Evolutionary conservation across 257 asterid genomes (phyloP), one percentile per base, ranked within the genome.

Genomic region (Verbena officinalis): DNA sequence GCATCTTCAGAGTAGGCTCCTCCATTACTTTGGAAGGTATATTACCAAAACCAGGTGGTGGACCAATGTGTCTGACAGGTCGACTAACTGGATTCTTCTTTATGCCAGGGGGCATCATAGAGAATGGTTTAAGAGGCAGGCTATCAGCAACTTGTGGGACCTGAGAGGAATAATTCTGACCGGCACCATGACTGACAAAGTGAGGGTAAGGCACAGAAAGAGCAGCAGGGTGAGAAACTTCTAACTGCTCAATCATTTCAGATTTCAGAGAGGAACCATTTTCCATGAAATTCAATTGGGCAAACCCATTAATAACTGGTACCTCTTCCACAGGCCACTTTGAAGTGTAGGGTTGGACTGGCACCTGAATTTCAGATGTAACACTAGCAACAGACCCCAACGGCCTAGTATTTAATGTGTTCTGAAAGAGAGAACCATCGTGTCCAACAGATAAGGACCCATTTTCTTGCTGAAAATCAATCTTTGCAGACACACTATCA

Each of bases 21-120:
- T 85, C 96, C 27, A 81, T 95, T 31, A 40, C 77, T 92, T 81
- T 88, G 43, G 93, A 68, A 71, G 91, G 87, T 64, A 76, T 79
- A 64, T 91, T 79, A 57, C 93, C 93, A 82, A 94, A 94, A 50
- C 99, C 99, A 74, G 99, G 99, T 10, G 99, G 99, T 8, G 99
- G 99, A 53, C 99, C 99, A 65, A 76, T 27, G 58, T 86, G 97
- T 75, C 99, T 80, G 44, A 80, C 76, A 59, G 97, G 96, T 52
- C 97, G 84, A 73, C 94, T 78, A 65, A 94, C 95, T 14, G 96
- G 96, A 70, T 77, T 90, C 81, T 86, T 90, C 89, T 83, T 94
- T 62, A 75, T 3, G 36, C 93, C 84, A n/a, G 84, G 72, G 20
- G 87, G 81, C 67, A 81, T 34, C 22, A 72, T 50, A 15, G 87